phyloP scores from a whole-genome alignment of 371 early-diverging fungal species.

The Lichtheimia ornata region DNA sequence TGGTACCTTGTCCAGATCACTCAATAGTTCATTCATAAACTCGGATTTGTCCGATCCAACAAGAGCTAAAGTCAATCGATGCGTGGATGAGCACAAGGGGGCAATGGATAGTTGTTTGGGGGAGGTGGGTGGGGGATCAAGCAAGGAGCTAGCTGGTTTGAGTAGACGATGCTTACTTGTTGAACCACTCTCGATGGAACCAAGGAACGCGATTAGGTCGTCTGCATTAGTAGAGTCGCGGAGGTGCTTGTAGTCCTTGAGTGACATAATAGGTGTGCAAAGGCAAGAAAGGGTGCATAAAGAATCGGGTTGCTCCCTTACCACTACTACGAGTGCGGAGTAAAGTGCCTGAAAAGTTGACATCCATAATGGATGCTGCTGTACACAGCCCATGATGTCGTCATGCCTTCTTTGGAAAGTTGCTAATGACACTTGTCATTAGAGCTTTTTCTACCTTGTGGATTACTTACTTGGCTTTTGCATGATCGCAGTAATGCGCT shows the following conservation, averaged over 20 bases:
- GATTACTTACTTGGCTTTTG: too few species aligned
- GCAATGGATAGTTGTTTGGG: not conserved
- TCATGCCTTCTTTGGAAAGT: too few species aligned
- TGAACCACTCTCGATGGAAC: not conserved
- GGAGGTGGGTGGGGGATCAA: not conserved
- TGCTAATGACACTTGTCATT: too few species aligned
- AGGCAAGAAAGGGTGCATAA: not conserved
- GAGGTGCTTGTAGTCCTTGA: slow-evolving; percentile 2
- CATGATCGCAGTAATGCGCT: too few species aligned
- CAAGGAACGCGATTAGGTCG: slow-evolving; percentile 1
- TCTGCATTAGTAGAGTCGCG: not conserved
- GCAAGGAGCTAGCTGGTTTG: not conserved
- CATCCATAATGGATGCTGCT: too few species aligned
- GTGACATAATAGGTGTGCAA: slow-evolving; percentile 5
- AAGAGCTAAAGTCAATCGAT: slow-evolving; percentile 1
- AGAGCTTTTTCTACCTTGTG: too few species aligned
- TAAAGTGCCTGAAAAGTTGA: too few species aligned
- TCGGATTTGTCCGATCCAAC: not conserved
- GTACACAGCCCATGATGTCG: too few species aligned
- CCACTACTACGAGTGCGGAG: too few species aligned
- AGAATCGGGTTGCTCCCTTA: not conserved
- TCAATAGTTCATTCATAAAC: not conserved
- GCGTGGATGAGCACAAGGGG: not conserved
- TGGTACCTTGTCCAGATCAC: slow-evolving; percentile 4
- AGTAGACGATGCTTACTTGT: not conserved